phyloP scores from a whole-genome alignment of 2,329 filamentous ascomycete genomes.

The Onygenales sp. region DNA sequence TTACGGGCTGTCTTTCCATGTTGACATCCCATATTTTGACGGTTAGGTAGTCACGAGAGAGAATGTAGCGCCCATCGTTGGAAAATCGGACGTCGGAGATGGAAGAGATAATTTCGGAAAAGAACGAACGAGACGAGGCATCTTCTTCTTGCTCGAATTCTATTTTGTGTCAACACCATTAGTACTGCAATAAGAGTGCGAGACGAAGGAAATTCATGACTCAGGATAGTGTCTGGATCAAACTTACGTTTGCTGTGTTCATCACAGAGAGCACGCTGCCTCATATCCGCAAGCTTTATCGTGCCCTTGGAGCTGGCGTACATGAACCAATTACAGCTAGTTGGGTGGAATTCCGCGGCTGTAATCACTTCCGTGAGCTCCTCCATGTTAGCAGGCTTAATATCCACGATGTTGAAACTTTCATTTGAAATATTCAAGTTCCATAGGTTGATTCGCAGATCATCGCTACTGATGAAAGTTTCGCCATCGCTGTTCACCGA shows the following conservation, averaged over 20 bases:
- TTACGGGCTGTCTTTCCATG: conserved; percentile 95
- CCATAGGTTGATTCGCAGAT: conserved; percentile 96
- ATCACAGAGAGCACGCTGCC: conserved; percentile 91
- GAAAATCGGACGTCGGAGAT: conserved; percentile 99
- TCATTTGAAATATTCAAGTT: conserved; percentile 99
- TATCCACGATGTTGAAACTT: conserved; percentile 99
- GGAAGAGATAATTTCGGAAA: conserved; percentile 98
- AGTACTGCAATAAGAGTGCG: neutral
- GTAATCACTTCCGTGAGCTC: conserved; percentile 98
- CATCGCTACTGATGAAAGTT: conserved; percentile 98
- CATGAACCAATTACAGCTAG: conserved; percentile 99
- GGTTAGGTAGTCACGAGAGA: conserved; percentile 94
- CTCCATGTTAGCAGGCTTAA: conserved; percentile 99
- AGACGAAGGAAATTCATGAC: neutral
- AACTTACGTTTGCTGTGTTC: conserved; percentile 84
- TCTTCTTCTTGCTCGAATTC: conserved; percentile 99
- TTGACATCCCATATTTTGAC: conserved; percentile 99
- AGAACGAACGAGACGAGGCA: conserved; percentile 92
- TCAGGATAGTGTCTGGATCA: neutral
- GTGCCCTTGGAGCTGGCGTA: conserved; percentile 98
- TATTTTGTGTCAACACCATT: conserved; percentile 29
- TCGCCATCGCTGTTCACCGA: conserved; percentile 99
- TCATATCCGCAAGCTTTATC: conserved; percentile 98
- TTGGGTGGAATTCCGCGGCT: conserved; percentile 91
- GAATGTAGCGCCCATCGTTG: conserved; percentile 88